Percentiles rank a stretch among this genome's conserved stretches.
phyloP scores from a whole-genome alignment of 2,329 filamentous ascomycete species.

The Kalaharituber pfeilii region DNA sequence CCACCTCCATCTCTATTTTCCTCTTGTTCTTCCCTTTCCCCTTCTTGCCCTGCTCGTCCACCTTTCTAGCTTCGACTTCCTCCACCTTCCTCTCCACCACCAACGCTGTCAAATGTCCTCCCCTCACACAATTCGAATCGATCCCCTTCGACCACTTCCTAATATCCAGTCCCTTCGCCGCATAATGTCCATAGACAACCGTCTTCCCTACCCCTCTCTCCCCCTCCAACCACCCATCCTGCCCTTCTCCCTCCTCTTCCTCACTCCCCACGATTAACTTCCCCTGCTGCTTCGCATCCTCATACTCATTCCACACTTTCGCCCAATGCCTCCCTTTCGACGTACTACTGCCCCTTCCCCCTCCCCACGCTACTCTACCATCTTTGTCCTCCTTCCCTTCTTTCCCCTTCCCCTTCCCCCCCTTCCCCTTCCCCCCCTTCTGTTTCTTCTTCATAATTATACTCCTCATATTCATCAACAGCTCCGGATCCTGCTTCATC shows the following conservation, averaged over 20 bases:
- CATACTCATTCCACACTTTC: constrained; percentile 28
- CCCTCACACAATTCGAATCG: constrained; percentile 66
- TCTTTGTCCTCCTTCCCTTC: constrained; percentile 32
- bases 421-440: constrained; percentile 49
- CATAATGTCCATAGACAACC: constrained; percentile 78
- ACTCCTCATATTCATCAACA: constrained; percentile 84
- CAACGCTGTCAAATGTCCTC: constrained; percentile 57
- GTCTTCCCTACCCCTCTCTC: constrained; percentile 31
- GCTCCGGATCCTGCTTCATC: constrained; percentile 52
- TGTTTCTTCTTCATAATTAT: constrained; percentile 43
- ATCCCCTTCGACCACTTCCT: constrained; percentile 62
- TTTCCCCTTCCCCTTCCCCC: constrained; percentile 20
- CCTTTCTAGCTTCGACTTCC: constrained; percentile 17
- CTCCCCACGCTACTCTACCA: constrained; percentile 4
- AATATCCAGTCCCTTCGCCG: constrained; percentile 50
- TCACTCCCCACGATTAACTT: neutral
- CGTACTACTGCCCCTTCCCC: neutral
- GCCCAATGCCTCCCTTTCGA: constrained; percentile 46
- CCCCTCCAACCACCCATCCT: neutral
- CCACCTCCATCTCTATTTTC: neutral
- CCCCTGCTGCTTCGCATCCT: neutral
- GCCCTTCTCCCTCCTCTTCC: neutral
- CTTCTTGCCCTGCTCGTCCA: constrained; percentile 2
- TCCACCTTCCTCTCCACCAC: constrained; percentile 45
- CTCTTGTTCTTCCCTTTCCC: no score